phyloP scores from a whole-genome alignment of 2,329 filamentous ascomycete genomes.

The Epichloe typhina region DNA sequence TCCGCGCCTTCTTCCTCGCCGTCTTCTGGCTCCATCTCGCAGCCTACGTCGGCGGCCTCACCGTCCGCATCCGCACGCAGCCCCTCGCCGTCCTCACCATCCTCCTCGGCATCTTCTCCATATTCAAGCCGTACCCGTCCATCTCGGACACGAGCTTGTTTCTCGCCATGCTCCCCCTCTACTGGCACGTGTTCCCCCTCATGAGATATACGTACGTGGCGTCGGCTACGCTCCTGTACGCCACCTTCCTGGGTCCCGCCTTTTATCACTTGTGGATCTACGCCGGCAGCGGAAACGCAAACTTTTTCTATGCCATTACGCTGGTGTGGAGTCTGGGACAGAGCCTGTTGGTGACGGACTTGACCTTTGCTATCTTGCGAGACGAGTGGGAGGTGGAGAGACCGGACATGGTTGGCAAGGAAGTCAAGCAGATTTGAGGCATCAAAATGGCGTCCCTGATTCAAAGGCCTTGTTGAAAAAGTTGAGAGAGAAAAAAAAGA shows the following conservation, averaged over 20 bases:
- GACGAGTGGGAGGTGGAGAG: constrained; percentile 92
- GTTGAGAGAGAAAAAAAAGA: neutral
- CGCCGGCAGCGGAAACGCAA: constrained; percentile 91
- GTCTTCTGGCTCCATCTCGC: constrained; percentile 96
- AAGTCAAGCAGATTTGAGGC: constrained; percentile 65
- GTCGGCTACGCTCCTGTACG: constrained; percentile 71
- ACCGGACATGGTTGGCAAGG: constrained; percentile 80
- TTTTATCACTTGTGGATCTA: constrained; percentile 99
- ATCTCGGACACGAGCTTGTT: constrained; percentile 83
- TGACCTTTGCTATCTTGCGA: constrained; percentile 74
- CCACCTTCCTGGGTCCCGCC: constrained; percentile 76
- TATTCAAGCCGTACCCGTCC: constrained; percentile 95
- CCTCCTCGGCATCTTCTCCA: constrained; percentile 78
- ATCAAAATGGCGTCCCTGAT: neutral
- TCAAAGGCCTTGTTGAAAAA: too few relatives aligned
- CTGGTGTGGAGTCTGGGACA: constrained; percentile 93
- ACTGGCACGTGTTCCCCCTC: constrained; percentile 81
- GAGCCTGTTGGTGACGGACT: constrained; percentile 74
- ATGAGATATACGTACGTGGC: constrained; percentile 91
- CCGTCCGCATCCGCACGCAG: constrained; percentile 69
- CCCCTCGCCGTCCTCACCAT: constrained; percentile 75
- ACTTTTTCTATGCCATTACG: constrained; percentile 99
- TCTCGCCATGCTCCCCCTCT: constrained; percentile 69
- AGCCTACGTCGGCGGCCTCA: constrained; percentile 77
- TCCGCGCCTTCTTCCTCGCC: constrained; percentile 90